Evolutionary conservation across 1,139 yeast genomes (phyloP).

Genomic region (Taphrina flavorubra): DNA sequence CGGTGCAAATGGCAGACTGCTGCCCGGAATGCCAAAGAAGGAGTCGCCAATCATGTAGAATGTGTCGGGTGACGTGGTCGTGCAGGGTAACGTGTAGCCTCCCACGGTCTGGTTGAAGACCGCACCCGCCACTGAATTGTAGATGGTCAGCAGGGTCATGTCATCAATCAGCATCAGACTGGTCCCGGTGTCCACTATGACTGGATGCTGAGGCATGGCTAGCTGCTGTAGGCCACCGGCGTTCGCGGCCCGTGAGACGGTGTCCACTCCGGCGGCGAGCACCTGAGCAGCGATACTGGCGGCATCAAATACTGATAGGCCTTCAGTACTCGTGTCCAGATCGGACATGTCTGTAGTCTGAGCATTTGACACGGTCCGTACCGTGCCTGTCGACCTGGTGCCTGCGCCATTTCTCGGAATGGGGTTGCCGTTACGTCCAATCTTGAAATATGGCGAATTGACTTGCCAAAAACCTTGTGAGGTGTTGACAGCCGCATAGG

Average conservation of each 20-base stretch:
- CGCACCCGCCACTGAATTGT: slow-evolving; percentile 35
- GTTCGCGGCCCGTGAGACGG: not conserved
- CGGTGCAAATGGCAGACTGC: slow-evolving; percentile 30
- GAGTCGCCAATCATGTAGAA: slow-evolving; percentile 33
- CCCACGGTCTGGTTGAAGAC: slow-evolving; percentile 27
- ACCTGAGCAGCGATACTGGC: slow-evolving; percentile 24
- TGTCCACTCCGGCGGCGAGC: slow-evolving; percentile 1
- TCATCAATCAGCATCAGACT: slow-evolving; percentile 63
- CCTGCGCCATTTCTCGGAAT: slow-evolving; percentile 58
- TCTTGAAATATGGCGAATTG: slow-evolving; percentile 81
- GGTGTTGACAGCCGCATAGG: slow-evolving; percentile 73
- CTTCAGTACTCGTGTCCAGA: slow-evolving; percentile 13
- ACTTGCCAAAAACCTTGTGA: slow-evolving; percentile 99
- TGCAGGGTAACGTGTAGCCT: slow-evolving; percentile 31
- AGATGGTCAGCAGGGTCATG: slow-evolving; percentile 28
- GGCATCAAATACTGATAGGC: slow-evolving; percentile 28
- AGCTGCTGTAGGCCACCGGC: slow-evolving; percentile 26
- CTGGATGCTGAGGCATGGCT: slow-evolving; percentile 63
- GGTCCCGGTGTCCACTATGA: slow-evolving; percentile 95
- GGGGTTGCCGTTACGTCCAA: slow-evolving; percentile 89
- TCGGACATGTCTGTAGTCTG: not conserved
- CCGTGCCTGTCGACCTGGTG: not conserved
- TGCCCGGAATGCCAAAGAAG: slow-evolving; percentile 35
- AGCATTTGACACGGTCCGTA: not conserved
- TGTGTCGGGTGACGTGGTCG: slow-evolving; percentile 25